phyloP scores from a whole-genome alignment of 2,329 filamentous ascomycete species.

The Sporothrix pseudoabietina region DNA sequence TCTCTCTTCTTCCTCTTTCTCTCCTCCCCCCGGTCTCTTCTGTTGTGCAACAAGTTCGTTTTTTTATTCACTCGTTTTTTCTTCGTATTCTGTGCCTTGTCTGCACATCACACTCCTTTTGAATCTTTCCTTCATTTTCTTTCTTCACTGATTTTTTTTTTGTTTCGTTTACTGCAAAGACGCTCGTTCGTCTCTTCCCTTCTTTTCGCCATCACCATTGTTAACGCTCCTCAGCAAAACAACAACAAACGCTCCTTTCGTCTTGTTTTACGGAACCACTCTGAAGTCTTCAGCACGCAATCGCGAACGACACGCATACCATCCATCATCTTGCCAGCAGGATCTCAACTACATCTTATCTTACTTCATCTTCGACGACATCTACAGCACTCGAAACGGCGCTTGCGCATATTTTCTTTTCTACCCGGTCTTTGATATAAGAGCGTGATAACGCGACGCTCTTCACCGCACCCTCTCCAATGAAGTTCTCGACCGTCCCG shows the following conservation, averaged over 20 bases:
- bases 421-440: not conserved
- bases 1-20: constrained; percentile 18
- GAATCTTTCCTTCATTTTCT: not conserved
- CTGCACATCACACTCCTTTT: constrained; percentile 22
- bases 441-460: not conserved
- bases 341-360: not conserved
- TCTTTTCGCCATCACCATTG: constrained; percentile 11
- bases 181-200: constrained; percentile 20
- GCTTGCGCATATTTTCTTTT: not conserved
- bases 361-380: not conserved
- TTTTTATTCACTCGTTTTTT: constrained; percentile 15
- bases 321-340: not conserved
- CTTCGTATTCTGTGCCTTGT: constrained; percentile 16
- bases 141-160: constrained; percentile 14
- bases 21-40: constrained; percentile 17
- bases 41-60: not conserved
- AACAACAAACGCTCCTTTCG: constrained; percentile 13
- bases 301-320: not conserved
- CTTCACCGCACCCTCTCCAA: constrained; percentile 37
- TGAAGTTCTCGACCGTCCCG: constrained; percentile 57
- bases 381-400: not conserved
- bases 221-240: not conserved
- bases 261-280: not conserved
- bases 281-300: not conserved
- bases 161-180: not conserved